These are phyloP conservation scores for Hypoxylon sp. DNA, from an alignment of 2,329 filamentous ascomycete species.

Conservation along the genomic window DNA sequence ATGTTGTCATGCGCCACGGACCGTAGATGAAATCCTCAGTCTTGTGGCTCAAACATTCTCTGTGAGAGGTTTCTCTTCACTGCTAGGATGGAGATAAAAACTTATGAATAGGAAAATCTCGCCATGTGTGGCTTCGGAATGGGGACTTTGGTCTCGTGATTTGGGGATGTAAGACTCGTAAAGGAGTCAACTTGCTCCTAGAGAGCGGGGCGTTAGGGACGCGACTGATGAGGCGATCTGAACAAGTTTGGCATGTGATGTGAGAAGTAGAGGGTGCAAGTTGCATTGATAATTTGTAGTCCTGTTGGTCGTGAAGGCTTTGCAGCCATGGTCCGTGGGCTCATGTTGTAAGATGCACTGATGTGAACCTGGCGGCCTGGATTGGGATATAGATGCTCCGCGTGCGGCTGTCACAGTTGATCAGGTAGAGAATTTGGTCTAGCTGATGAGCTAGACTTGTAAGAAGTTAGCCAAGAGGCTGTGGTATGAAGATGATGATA, in stretches of 20 bases:
- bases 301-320: not conserved
- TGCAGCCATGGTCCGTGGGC: not conserved
- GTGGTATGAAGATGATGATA: not conserved
- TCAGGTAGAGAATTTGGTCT: not conserved
- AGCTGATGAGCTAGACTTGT: not conserved
- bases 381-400: not conserved
- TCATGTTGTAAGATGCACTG: not conserved
- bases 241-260: not conserved
- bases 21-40: slow-evolving; percentile 34
- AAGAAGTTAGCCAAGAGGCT: not conserved
- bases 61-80: slow-evolving; percentile 48
- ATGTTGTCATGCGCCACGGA: slow-evolving; percentile 50
- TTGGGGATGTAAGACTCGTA: not conserved
- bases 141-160: not conserved
- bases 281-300: not conserved
- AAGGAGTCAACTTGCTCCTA: not conserved
- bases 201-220: not conserved
- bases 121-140: not conserved
- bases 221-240: not conserved
- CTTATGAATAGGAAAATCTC: not conserved
- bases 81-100: slow-evolving; percentile 37
- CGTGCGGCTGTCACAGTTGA: not conserved
- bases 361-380: not conserved
- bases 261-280: not conserved
- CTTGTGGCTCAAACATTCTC: slow-evolving; percentile 47